phyloP scores from a whole-genome alignment of 2,329 filamentous ascomycete genomes.

The Fusarium sp. region DNA sequence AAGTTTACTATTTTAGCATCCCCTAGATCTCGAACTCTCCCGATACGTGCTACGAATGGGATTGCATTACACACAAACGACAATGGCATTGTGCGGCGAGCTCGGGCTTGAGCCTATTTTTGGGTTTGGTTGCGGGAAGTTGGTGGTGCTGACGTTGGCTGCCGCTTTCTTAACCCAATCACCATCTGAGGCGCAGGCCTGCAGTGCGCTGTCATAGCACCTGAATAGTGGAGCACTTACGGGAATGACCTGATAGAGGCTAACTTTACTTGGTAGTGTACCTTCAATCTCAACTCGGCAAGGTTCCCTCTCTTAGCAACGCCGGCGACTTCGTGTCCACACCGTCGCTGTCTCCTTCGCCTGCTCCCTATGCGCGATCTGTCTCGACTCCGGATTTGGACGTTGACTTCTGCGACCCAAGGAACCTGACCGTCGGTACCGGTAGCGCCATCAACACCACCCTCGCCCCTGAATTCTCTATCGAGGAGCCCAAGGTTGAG shows the following conservation, averaged over 20 bases:
- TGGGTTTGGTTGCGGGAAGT: slow-evolving; percentile 30
- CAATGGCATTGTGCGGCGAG: slow-evolving; percentile 33
- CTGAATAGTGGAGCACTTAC: slow-evolving; percentile 46
- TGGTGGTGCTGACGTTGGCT: slow-evolving; percentile 39
- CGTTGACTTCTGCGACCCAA: slow-evolving; percentile 91
- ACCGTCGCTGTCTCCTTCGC: slow-evolving; percentile 89
- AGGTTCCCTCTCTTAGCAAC: slow-evolving; percentile 73
- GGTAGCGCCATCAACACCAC: slow-evolving; percentile 64
- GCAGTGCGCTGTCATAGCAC: slow-evolving; percentile 41
- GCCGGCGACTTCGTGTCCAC: slow-evolving; percentile 81
- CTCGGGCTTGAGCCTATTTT: slow-evolving; percentile 43
- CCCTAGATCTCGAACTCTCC: slow-evolving; percentile 15
- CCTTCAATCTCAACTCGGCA: slow-evolving; percentile 63
- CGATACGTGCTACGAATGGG: background rate
- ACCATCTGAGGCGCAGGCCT: slow-evolving; percentile 37
- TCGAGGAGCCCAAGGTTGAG: slow-evolving; percentile 73
- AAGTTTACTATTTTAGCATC: slow-evolving; percentile 61
- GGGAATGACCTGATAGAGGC: slow-evolving; percentile 44
- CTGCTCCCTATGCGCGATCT: slow-evolving; percentile 82
- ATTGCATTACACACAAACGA: slow-evolving; percentile 17
- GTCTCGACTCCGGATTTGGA: slow-evolving; percentile 76
- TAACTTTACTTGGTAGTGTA: slow-evolving; percentile 64
- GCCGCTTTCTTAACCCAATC: slow-evolving; percentile 35
- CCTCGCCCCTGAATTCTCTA: slow-evolving; percentile 74
- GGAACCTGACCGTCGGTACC: slow-evolving; percentile 83